Conservation (phyloP, 306 rosid genomes). For the Vicia faba region DNA sequence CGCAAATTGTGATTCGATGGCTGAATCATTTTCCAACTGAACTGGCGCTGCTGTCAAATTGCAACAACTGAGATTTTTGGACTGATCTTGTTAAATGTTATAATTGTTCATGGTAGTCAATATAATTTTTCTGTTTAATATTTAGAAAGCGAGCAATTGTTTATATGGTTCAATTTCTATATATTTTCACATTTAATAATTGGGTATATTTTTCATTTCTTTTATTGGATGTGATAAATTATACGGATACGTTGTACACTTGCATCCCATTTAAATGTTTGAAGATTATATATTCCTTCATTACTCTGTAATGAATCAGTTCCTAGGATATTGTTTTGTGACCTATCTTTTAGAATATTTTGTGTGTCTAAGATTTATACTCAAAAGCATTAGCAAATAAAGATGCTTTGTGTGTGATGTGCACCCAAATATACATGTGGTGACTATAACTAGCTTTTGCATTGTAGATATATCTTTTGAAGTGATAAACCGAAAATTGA, state of each 20-base stretch:
- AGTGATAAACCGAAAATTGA: too few species aligned
- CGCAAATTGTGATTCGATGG: conserved; percentile 19
- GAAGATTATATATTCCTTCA: conserved; percentile 22
- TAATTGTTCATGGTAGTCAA: conserved; percentile 18
- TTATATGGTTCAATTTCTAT: neutral
- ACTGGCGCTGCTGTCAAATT: conserved; percentile 18
- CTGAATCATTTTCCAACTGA: conserved; percentile 25
- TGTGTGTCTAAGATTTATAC: neutral
- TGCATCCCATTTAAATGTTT: conserved; percentile 5
- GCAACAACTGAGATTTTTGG: conserved; percentile 22
- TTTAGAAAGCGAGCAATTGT: conserved; percentile 28
- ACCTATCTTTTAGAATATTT: neutral
- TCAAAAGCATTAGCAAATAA: neutral
- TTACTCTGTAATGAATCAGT: conserved; percentile 3
- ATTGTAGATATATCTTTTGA: neutral
- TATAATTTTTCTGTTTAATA: conserved; percentile 1
- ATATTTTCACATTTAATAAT: conserved; percentile 16
- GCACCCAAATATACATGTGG: neutral
- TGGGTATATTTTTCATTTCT: conserved; percentile 16
- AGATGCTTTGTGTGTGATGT: neutral
- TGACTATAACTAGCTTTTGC: conserved; percentile 20
- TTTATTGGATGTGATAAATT: conserved; percentile 19
- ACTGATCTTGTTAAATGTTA: conserved; percentile 29
- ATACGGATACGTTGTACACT: conserved; percentile 12
- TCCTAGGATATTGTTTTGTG: neutral